Evolutionary conservation across 352 stramenopile genomes (phyloP), one percentile per base, ranked within the genome.

Genomic region (Thalassiosira oceanica): DNA sequence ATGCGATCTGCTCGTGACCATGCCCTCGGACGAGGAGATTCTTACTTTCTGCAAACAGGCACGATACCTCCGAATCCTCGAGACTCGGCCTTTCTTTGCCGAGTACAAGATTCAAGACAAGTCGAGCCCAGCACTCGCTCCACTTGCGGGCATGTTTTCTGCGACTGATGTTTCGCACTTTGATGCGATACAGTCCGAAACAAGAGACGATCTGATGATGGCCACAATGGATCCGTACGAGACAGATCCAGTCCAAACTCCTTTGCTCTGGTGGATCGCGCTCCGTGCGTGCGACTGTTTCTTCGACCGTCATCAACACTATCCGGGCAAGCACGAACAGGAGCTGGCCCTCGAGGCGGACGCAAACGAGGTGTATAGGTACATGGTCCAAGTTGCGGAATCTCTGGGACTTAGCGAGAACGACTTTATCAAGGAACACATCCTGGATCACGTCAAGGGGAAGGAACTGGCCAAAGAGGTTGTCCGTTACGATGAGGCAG

Each of bases 251-350:
- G 81, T 87, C 49, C 93, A 97, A 66, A 97, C 93, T 27, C 95
- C 95, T 0, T 53, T 98, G 6, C 77, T 98, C 21, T 98, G 94
- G 93, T 98, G 98, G 67, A 84, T 98, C 6, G 87, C 93, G 58
- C 67, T 98, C 13, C 88, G 92, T 26, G 94, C 93, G 4, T 94
- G 92, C 50, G 83, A 95, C 36, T 21, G 64, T 0, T 96, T 95
- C 55, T 85, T 73, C 50, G 27, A 80, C 28, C 62, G 70, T 43
- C 29, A 88, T 41, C 43, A 63, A 56, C 57, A 92, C 76, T 83
- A 96, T 91, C 94, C 96, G 15, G 94, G 94, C 13, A 87, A 82
- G 2, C 75, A 92, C 28, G 67, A 87, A 55, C 84, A 78, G 1
- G 51, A 74, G 18, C 41, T 87, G 10, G 77, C 80, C 53, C 68